A percentile compares a stretch with the other conserved stretches of the same genome.
Evolutionary conservation across 2,329 filamentous ascomycete species (phyloP).

Genomic region (Metarhizium humberi): DNA sequence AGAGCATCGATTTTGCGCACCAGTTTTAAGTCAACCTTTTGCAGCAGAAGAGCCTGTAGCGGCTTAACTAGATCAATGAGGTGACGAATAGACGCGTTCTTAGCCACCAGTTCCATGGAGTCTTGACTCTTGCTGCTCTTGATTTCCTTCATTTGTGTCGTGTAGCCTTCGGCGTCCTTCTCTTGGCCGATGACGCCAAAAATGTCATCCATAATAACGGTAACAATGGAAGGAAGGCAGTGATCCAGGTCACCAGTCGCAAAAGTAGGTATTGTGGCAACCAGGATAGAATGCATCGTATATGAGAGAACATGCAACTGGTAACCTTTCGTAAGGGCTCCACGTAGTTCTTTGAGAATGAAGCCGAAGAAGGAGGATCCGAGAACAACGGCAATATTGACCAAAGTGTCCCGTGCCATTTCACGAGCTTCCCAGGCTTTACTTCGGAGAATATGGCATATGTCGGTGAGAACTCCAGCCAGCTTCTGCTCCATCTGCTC

Average conservation of each 20-base stretch:
- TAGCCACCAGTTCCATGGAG: conserved; percentile 87
- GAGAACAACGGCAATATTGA: conserved; percentile 71
- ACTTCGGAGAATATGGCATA: conserved; percentile 86
- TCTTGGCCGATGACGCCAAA: conserved; percentile 90
- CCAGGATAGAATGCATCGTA: conserved; percentile 84
- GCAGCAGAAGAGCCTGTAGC: conserved; percentile 66
- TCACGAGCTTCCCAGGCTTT: conserved; percentile 83
- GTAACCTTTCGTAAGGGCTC: conserved; percentile 75
- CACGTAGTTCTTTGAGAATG: conserved; percentile 82
- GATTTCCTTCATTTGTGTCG: conserved; percentile 92
- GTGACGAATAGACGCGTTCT: conserved; percentile 65
- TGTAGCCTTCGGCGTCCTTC: conserved; percentile 94
- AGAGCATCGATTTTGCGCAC: conserved; percentile 87
- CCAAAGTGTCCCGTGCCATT: conserved; percentile 78
- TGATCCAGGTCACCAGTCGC: conserved; percentile 82
- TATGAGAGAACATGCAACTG: conserved; percentile 93
- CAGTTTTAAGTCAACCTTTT: conserved; percentile 75
- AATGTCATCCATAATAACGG: conserved; percentile 92
- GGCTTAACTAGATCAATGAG: conserved; percentile 71
- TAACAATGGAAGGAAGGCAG: conserved; percentile 67
- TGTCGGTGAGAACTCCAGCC: conserved; percentile 78
- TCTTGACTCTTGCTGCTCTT: conserved; percentile 98
- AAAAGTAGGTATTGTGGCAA: conserved; percentile 63
- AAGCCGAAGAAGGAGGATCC: conserved; percentile 82
- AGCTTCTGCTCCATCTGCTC: conserved; percentile 65